Evolutionary conservation across 2,329 filamentous ascomycete species (phyloP), one percentile per base, ranked within the genome.

Genomic region (Aspergillus sp.): DNA sequence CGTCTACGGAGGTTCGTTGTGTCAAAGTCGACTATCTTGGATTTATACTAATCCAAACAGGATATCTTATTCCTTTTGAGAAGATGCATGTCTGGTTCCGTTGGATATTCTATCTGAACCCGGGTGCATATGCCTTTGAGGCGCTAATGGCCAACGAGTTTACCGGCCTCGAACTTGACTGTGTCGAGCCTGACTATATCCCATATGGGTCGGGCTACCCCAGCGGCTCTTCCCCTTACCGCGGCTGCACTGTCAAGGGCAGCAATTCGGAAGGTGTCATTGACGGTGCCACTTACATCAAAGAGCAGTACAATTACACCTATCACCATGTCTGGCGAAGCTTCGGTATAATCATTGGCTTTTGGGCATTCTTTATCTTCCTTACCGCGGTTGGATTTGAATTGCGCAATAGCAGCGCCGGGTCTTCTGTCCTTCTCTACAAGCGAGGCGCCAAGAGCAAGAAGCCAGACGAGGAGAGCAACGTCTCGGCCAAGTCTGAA

Each of bases 301-400:
- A 75, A 10, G 76, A 79, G 3, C 80, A 84, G 3, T 88, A 82
- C 65, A 77, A 71, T 2, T 88, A 88, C 64, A 82, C 78, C 0
- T 73, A 78, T 3, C 73, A 77, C 1, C 85, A 88, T 64, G 76
- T 88, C 2, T 89, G 86, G 86, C 78, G 86, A 5, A 91, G 93
- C 75, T 92, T 89, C 74, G 91, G 90, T 1, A 91, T 96, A 58
- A 86, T 95, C 62, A 70, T 92, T 6, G 87, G 83, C 0, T 83
- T 96, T 54, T 92, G 94, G 67, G 75, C 87, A 30, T 88, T 86
- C 64, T 96, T 96, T 78, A 81, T 96, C 5, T 75, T 86, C 15
- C 77, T 90, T 54, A 92, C 96, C 64, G 86, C 90, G 1, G 81
- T 90, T 10, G 81, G 93, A 0, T 91, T 91, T 65, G 92, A 96